Evolutionary conservation across 495 filamentous ascomycete species (phyloP).

Genomic region (Letharia columbiana): DNA sequence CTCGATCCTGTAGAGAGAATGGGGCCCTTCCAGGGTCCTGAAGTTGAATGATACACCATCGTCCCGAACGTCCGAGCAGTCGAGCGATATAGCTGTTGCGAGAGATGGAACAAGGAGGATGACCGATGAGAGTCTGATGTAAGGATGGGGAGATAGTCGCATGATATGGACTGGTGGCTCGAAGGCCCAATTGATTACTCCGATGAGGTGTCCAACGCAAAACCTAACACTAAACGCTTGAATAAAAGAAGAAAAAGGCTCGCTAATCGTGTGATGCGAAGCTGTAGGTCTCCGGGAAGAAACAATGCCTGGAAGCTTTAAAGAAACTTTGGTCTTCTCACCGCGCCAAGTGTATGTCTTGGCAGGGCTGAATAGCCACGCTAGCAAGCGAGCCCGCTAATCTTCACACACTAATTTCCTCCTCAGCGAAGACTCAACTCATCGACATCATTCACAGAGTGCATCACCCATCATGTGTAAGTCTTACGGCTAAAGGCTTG

Average conservation of each 20-base stretch:
- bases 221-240: not conserved
- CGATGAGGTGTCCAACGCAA: not conserved
- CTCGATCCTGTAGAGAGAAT: conserved; percentile 54
- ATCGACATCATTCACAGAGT: conserved; percentile 21
- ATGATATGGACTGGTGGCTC: conserved; percentile 19
- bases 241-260: not conserved
- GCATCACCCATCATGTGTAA: conserved; percentile 53
- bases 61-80: conserved; percentile 54
- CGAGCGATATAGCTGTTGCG: conserved; percentile 40
- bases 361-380: conserved; percentile 10
- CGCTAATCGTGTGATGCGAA: not conserved
- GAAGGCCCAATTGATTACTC: not conserved
- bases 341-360: not conserved
- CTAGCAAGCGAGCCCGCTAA: conserved; percentile 9
- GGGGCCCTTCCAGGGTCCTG: conserved; percentile 58
- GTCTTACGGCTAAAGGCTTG: conserved; percentile 25
- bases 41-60: conserved; percentile 58
- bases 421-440: conserved; percentile 2
- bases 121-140: conserved; percentile 32
- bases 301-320: not conserved
- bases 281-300: not conserved
- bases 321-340: not conserved
- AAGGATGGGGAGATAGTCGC: conserved; percentile 21
- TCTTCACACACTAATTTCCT: conserved; percentile 4
- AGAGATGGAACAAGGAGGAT: conserved; percentile 44